These are phyloP conservation scores for Suillus cothurnatus DNA, from an alignment of 768 basidiomycete genomes.

Conservation along the genomic window DNA sequence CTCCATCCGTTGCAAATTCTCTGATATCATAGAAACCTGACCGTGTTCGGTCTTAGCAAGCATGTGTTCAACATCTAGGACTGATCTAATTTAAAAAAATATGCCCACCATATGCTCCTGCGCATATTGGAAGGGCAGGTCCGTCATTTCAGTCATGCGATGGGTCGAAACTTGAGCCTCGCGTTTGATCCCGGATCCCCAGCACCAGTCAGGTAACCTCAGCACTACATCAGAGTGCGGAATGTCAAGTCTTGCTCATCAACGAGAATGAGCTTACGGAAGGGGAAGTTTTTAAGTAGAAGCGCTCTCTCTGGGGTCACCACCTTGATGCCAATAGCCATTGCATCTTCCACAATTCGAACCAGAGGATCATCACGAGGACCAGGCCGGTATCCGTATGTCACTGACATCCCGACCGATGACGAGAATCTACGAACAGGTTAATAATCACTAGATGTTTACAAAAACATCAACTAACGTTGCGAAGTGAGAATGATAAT, in stretches of 20 bases:
- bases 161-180: constrained; percentile 1
- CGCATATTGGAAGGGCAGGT: constrained; percentile 9
- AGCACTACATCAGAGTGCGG: neutral
- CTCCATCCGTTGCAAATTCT: constrained; percentile 19
- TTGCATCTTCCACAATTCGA: neutral
- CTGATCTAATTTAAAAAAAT: too few species aligned
- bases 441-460: neutral
- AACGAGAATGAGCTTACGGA: constrained; percentile 9
- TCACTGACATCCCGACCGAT: neutral
- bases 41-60: neutral
- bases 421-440: neutral
- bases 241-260: neutral
- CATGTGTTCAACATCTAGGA: neutral
- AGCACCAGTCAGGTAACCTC: constrained; percentile 14
- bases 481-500: neutral
- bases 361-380: neutral
- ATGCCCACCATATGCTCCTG: constrained; percentile 13
- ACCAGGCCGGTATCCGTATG: neutral
- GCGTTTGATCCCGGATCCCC: constrained; percentile 11
- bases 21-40: constrained; percentile 12
- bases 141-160: neutral
- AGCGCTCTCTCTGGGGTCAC: constrained; percentile 3
- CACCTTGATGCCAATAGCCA: neutral
- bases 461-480: neutral
- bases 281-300: neutral